Conservation (phyloP, 306 rosid genomes). For the Vigna trinervia region DNA sequence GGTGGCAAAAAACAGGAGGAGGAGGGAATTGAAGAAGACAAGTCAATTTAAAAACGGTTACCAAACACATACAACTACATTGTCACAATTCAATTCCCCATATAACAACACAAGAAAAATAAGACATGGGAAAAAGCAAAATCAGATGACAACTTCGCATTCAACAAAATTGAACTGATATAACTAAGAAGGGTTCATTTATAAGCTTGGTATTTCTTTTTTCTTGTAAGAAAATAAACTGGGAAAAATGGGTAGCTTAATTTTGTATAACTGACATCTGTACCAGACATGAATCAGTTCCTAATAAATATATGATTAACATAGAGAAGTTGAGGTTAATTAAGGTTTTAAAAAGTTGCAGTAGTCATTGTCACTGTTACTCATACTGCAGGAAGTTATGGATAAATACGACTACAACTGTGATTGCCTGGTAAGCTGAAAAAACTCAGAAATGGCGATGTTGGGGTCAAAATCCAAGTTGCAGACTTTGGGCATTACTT, state of each 20-base stretch:
- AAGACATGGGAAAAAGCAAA: background rate
- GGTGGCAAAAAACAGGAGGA: conserved; percentile 37
- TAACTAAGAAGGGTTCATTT: background rate
- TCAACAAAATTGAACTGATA: background rate
- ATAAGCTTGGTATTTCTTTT: background rate
- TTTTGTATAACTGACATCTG: conserved; percentile 38
- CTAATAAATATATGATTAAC: conserved; percentile 36
- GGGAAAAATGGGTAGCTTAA: conserved; percentile 15
- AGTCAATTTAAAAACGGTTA: conserved; percentile 52
- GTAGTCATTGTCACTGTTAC: background rate
- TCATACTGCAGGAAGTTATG: background rate
- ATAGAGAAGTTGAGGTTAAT: background rate
- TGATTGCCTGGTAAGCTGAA: background rate
- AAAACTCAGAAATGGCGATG: background rate
- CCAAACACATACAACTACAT: conserved; percentile 49
- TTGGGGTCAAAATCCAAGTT: too few species aligned
- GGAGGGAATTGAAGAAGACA: conserved; percentile 60
- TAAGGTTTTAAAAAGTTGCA: background rate
- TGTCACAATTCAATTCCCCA: conserved; percentile 44
- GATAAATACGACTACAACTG: background rate
- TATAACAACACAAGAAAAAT: conserved; percentile 12
- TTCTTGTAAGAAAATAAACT: background rate
- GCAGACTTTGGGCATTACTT: too few species aligned
- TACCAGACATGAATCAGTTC: conserved; percentile 30
- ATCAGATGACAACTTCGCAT: conserved; percentile 3